A percentile compares a stretch with the other conserved stretches of the same genome.
Evolutionary conservation across 2,329 filamentous ascomycete genomes (phyloP).

Genomic region (Penicillium sp.): DNA sequence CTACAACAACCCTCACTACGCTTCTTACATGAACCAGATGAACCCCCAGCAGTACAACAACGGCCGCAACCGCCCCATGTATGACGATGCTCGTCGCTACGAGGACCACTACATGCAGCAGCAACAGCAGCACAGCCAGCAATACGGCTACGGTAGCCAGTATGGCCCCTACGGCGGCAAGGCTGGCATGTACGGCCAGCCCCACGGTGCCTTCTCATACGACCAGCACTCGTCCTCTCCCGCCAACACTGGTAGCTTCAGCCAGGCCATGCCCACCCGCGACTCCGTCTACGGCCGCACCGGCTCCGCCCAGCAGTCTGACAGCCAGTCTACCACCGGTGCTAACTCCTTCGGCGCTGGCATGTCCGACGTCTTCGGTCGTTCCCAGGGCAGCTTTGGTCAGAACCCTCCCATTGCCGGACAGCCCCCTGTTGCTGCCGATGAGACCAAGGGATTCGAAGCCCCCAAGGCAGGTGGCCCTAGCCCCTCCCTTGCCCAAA

Average conservation of each 20-base stretch:
- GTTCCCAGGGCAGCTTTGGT: conserved; percentile 59
- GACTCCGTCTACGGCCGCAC: conserved; percentile 63
- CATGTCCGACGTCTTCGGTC: conserved; percentile 62
- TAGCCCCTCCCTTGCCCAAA: conserved; percentile 63
- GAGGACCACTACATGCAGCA: conserved; percentile 44
- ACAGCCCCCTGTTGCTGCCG: conserved; percentile 48
- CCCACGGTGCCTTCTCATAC: conserved; percentile 57
- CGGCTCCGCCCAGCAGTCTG: conserved; percentile 58
- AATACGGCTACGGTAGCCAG: conserved; percentile 57
- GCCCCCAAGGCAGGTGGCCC: conserved; percentile 59
- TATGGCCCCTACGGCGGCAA: conserved; percentile 57
- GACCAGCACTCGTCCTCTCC: conserved; percentile 68
- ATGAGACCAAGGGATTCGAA: conserved; percentile 62
- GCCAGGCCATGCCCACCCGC: conserved; percentile 47
- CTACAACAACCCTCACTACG: conserved; percentile 64
- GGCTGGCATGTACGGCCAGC: conserved; percentile 64
- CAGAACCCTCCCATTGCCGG: conserved; percentile 56
- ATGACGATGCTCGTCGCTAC: conserved; percentile 51
- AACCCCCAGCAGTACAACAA: conserved; percentile 48
- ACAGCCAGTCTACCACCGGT: conserved; percentile 53
- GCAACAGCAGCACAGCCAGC: conserved; percentile 40
- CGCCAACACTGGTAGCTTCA: conserved; percentile 55
- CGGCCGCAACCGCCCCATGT: conserved; percentile 51
- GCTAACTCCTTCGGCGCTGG: conserved; percentile 52
- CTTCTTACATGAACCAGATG: conserved; percentile 61